Conservation (phyloP, 768 basidiomycete species). For the Flagelloscypha sp. region DNA sequence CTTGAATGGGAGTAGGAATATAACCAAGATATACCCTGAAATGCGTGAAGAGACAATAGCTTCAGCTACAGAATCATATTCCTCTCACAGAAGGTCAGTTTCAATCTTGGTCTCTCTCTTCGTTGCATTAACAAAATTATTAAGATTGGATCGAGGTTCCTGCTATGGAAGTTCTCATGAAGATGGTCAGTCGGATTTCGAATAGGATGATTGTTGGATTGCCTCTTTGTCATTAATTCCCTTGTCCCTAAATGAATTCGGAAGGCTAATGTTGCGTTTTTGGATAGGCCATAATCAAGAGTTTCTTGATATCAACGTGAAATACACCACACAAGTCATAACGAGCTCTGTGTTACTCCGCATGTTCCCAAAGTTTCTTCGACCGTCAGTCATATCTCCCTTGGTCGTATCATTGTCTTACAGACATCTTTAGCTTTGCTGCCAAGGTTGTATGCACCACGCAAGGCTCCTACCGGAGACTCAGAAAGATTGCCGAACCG, state of each 20-base stretch:
- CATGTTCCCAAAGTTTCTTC: conserved; percentile 33
- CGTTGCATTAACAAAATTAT: not conserved
- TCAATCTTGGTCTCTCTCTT: not conserved
- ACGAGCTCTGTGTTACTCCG: conserved; percentile 23
- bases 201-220: conserved; percentile 27
- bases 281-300: conserved; percentile 36
- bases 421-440: not conserved
- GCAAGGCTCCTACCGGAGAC: too few species aligned
- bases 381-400: conserved; percentile 29
- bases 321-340: conserved; percentile 28
- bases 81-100: conserved; percentile 3
- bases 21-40: too few species aligned
- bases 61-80: too few species aligned
- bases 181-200: conserved; percentile 18
- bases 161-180: conserved; percentile 13
- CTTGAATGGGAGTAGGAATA: too few species aligned
- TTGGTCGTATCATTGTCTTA: conserved; percentile 3
- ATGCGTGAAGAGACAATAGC: too few species aligned
- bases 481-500: conserved; percentile 22
- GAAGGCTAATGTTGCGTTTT: too few species aligned
- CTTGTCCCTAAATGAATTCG: too few species aligned
- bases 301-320: conserved; percentile 28
- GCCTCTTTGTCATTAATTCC: conserved; percentile 28
- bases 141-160: conserved; percentile 19
- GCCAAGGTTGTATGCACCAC: conserved; percentile 7